These are phyloP conservation scores for Gillenia trifoliata DNA, from an alignment of 306 rosid species.

Conservation along the genomic window DNA sequence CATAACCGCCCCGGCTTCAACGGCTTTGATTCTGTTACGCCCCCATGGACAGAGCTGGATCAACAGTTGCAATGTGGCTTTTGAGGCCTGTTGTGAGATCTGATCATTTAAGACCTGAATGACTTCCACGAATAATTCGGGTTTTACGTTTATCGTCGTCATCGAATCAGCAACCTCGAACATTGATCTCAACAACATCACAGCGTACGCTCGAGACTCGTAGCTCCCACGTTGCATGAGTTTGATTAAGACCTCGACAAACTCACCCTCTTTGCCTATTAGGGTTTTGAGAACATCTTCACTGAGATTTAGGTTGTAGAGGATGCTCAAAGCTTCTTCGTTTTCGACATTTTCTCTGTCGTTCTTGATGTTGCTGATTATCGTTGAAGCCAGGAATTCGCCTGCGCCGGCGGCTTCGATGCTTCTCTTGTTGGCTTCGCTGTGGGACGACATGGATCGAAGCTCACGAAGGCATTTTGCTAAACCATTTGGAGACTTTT, in stretches of 20 bases:
- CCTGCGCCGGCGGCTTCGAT: conserved; percentile 57
- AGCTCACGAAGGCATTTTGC: conserved; percentile 21
- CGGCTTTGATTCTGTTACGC: conserved; percentile 53
- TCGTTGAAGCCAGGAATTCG: conserved; percentile 43
- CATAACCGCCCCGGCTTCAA: conserved; percentile 53
- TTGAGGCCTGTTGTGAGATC: conserved; percentile 49
- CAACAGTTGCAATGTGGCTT: conserved; percentile 41
- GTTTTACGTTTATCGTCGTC: conserved; percentile 10
- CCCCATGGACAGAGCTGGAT: conserved; percentile 51
- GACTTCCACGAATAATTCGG: conserved; percentile 39
- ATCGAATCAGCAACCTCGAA: conserved; percentile 37
- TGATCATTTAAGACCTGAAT: conserved; percentile 50
- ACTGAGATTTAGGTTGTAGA: conserved; percentile 44
- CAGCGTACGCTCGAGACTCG: conserved; percentile 68
- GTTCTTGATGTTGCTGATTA: conserved; percentile 13
- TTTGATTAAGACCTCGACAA: conserved; percentile 36
- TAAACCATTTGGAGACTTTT: conserved; percentile 24
- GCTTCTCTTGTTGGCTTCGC: conserved; percentile 51
- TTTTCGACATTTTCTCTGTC: not conserved
- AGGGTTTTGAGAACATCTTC: conserved; percentile 36
- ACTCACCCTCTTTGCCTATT: conserved; percentile 16
- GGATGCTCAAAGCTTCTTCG: conserved; percentile 56
- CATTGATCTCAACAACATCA: conserved; percentile 47
- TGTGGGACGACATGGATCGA: conserved; percentile 54
- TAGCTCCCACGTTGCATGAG: conserved; percentile 45